phyloP scores from a whole-genome alignment of 176 grass and related monocot genomes.

The Cenchrus fungigraminus region DNA sequence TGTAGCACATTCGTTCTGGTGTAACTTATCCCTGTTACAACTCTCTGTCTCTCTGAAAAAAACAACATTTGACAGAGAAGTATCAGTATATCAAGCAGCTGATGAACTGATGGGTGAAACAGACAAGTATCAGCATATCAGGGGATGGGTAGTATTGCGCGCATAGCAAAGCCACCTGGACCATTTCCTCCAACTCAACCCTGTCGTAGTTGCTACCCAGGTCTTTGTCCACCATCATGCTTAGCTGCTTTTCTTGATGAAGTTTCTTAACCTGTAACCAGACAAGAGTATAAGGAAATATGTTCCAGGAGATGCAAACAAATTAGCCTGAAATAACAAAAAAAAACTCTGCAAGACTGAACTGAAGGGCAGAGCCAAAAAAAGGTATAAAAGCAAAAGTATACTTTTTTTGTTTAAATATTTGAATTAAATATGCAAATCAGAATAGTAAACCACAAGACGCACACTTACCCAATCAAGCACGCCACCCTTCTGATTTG shows the following conservation, averaged over 20 bases:
- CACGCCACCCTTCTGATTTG: conserved; percentile 84
- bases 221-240: conserved; percentile 86
- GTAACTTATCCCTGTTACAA: no score
- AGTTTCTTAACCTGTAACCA: conserved; percentile 82
- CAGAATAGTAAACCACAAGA: not conserved
- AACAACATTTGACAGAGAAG: no score
- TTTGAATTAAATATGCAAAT: not conserved
- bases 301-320: not conserved
- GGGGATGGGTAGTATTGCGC: conserved; percentile 76
- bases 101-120: no score
- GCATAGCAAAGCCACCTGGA: conserved; percentile 87
- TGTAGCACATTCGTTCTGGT: no score
- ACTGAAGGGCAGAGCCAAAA: not conserved
- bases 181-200: conserved; percentile 92
- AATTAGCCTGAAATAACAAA: not conserved
- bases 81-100: no score
- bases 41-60: no score
- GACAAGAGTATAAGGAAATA: conserved; percentile 16
- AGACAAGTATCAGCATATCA: no score
- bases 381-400: not conserved
- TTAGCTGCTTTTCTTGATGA: conserved; percentile 88
- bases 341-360: not conserved
- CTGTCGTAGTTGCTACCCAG: conserved; percentile 70
- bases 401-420: not conserved
- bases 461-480: conserved; percentile 82